A percentile compares a stretch with the other conserved stretches of the same genome.
Evolutionary conservation across 345 rosid genomes (phyloP).

Genomic region (Anastatica hierochuntica): DNA sequence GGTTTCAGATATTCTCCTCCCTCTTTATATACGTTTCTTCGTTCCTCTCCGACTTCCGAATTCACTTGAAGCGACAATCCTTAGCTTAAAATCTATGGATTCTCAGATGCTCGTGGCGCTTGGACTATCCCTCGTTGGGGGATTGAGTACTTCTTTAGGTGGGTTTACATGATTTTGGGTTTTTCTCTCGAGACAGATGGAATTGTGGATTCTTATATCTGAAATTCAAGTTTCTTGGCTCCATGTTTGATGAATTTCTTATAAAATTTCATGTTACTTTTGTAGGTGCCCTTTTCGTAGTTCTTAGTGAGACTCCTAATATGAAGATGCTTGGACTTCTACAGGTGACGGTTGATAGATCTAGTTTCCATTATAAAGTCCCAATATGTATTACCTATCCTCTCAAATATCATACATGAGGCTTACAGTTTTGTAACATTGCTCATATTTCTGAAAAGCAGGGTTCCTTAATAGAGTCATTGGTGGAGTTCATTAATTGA

Average conservation of each 20-base stretch:
- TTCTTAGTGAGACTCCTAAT: conserved; percentile 72
- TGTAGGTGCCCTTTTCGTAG: conserved; percentile 79
- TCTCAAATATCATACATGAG: background rate
- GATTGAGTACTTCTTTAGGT: conserved; percentile 70
- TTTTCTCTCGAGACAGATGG: too few species aligned
- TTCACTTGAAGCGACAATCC: background rate
- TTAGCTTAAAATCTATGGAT: conserved; percentile 43
- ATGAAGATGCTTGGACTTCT: conserved; percentile 94
- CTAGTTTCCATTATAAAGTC: background rate
- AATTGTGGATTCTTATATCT: background rate
- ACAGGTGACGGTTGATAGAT: conserved; percentile 48
- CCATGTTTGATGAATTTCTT: too few species aligned
- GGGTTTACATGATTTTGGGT: too few species aligned
- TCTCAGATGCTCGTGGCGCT: conserved; percentile 63
- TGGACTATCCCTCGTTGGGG: conserved; percentile 54
- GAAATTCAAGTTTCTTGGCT: background rate
- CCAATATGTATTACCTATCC: background rate
- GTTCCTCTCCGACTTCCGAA: conserved; percentile 1
- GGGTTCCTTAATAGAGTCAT: background rate
- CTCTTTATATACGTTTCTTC: conserved; percentile 8
- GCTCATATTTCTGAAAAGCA: background rate
- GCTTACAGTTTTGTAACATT: background rate
- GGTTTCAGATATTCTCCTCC: conserved; percentile 24
- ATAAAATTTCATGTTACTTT: conserved; percentile 14
- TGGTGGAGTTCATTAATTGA: background rate